These are phyloP conservation scores for Coniochaeta pulveracea DNA, from an alignment of 2,329 filamentous ascomycete species.

Conservation along the genomic window DNA sequence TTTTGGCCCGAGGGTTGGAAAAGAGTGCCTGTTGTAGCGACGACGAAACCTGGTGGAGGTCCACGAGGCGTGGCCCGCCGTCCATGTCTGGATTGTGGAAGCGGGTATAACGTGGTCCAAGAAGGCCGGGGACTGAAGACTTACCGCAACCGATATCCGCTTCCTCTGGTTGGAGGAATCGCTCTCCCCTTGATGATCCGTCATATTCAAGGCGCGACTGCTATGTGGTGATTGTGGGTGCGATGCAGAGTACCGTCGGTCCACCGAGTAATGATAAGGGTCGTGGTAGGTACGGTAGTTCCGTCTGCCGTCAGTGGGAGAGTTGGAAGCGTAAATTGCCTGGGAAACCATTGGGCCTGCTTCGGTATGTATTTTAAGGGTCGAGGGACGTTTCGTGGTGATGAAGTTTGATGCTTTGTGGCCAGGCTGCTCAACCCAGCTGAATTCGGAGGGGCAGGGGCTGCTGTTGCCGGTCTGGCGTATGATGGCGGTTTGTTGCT, in stretches of 20 bases:
- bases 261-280: background rate
- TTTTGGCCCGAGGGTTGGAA: too few species aligned
- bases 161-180: slow-evolving; percentile 38
- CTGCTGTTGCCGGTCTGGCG: background rate
- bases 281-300: background rate
- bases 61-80: too few species aligned
- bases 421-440: background rate
- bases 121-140: too few species aligned
- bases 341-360: slow-evolving; percentile 1
- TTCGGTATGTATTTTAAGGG: background rate
- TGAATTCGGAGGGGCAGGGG: background rate
- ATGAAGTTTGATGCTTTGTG: background rate
- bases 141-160: slow-evolving; percentile 48
- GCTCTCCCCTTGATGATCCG: slow-evolving; percentile 26
- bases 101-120: too few species aligned
- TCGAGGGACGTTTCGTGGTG: too few species aligned
- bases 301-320: slow-evolving; percentile 2
- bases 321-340: slow-evolving; percentile 1
- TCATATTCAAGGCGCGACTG: slow-evolving; percentile 23
- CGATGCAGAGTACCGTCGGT: background rate
- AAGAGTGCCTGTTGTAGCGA: too few species aligned
- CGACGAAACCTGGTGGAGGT: too few species aligned
- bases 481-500: background rate
- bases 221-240: too few species aligned
- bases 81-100: too few species aligned